phyloP scores from a whole-genome alignment of 768 basidiomycete genomes.

The Flagelloscypha sp. region DNA sequence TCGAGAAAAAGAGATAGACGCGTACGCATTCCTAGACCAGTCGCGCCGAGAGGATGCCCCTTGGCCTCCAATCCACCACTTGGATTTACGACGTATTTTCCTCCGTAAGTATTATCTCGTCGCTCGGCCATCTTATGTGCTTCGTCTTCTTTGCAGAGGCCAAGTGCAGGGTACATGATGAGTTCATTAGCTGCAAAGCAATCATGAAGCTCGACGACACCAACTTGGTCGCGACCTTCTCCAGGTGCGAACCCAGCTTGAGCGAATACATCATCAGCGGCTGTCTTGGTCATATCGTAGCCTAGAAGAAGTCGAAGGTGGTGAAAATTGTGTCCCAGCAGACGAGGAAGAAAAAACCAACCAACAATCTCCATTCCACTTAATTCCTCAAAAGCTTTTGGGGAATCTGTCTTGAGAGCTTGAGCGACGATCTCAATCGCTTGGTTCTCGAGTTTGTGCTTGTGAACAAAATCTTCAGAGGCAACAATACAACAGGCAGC shows the following conservation, averaged over 20 bases:
- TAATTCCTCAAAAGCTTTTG: slow-evolving; percentile 52
- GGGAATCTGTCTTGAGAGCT: slow-evolving; percentile 57
- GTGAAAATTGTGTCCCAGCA: too few species aligned
- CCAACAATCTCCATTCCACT: slow-evolving; percentile 77
- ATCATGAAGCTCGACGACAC: slow-evolving; percentile 82
- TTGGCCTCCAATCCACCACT: slow-evolving; percentile 86
- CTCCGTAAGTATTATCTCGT: slow-evolving; percentile 80
- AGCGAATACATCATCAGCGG: slow-evolving; percentile 60
- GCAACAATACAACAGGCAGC: slow-evolving; percentile 72
- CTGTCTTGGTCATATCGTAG: slow-evolving; percentile 63
- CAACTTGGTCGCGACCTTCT: slow-evolving; percentile 60
- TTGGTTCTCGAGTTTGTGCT: slow-evolving; percentile 71
- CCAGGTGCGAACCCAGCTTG: slow-evolving; percentile 63
- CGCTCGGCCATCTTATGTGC: slow-evolving; percentile 69
- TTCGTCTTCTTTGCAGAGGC: slow-evolving; percentile 56
- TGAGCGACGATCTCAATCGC: slow-evolving; percentile 75
- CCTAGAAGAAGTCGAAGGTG: too few species aligned
- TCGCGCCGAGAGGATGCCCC: slow-evolving; percentile 79
- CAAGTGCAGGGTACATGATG: slow-evolving; percentile 74
- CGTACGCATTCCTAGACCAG: slow-evolving; percentile 81
- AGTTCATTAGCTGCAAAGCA: slow-evolving; percentile 85
- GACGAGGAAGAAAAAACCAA: too few species aligned
- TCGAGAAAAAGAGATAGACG: slow-evolving; percentile 80
- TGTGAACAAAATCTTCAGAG: slow-evolving; percentile 70
- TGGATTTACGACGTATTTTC: slow-evolving; percentile 79